phyloP scores from a whole-genome alignment of 1,284 basidiomycete genomes.

The Cutaneotrichosporon daszewskae region DNA sequence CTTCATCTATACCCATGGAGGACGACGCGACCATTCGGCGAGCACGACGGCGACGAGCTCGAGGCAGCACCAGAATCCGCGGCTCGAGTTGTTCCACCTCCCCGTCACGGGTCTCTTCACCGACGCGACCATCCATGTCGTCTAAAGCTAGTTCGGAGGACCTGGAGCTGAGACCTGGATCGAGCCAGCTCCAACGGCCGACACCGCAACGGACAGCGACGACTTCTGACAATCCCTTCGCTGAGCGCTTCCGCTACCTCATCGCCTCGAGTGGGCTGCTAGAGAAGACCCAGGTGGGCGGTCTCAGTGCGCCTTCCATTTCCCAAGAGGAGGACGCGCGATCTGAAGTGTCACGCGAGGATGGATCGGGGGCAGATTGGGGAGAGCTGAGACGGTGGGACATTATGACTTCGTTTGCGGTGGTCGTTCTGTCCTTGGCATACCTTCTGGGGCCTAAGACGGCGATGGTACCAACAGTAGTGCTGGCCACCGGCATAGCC shows the following conservation, averaged over 20 bases:
- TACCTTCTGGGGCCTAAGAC: background rate
- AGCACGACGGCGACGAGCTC: no score
- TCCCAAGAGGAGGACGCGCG: no score
- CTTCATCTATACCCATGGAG: no score
- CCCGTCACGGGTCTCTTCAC: background rate
- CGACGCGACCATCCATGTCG: background rate
- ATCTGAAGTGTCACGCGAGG: background rate
- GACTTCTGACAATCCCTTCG: slow-evolving; percentile 20
- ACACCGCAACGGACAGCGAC: background rate
- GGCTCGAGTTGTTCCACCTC: no score
- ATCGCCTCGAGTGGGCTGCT: slow-evolving; percentile 38
- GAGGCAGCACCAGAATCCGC: no score
- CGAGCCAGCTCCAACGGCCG: background rate
- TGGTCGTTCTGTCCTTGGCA: background rate
- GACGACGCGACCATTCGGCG: no score
- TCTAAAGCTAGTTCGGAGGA: no score
- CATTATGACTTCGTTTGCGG: slow-evolving; percentile 1
- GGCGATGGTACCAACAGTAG: background rate
- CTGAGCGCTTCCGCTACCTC: slow-evolving; percentile 40
- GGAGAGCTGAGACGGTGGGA: slow-evolving; percentile 1
- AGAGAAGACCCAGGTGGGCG: slow-evolving; percentile 21
- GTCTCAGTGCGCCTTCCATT: background rate
- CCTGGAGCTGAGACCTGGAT: background rate
- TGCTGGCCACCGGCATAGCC: background rate
- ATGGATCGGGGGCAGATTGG: no score